These are phyloP conservation scores for Metschnikowia hibisci DNA, from an alignment of 805 yeast genomes.

Conservation along the genomic window DNA sequence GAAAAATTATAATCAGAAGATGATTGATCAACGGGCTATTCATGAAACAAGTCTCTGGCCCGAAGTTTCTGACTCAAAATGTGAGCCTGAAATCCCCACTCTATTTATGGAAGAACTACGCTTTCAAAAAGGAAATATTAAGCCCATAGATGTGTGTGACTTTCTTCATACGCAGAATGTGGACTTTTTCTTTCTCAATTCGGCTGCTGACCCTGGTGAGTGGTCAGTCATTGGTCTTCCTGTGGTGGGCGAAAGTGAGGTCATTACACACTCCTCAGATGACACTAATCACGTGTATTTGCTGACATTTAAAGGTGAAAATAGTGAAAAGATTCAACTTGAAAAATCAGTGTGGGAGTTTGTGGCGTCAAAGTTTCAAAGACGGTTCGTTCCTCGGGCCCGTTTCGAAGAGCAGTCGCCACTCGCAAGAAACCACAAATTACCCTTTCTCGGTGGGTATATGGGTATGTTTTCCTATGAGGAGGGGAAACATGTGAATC, in stretches of 20 bases:
- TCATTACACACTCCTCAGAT: slow-evolving; percentile 62
- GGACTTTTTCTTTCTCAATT: slow-evolving; percentile 58
- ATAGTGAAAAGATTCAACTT: neutral
- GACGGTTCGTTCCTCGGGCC: slow-evolving; percentile 28
- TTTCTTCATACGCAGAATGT: slow-evolving; percentile 19
- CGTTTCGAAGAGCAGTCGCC: slow-evolving; percentile 21
- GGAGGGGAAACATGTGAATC: slow-evolving; percentile 56
- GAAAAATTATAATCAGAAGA: slow-evolving; percentile 1
- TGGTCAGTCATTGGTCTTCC: slow-evolving; percentile 88
- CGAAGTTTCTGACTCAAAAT: slow-evolving; percentile 7
- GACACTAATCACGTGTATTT: slow-evolving; percentile 20
- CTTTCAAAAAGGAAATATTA: slow-evolving; percentile 11
- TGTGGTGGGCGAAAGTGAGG: slow-evolving; percentile 35
- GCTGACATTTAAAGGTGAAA: slow-evolving; percentile 25
- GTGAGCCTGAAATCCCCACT: slow-evolving; percentile 1
- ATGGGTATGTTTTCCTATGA: slow-evolving; percentile 87
- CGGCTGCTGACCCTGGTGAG: slow-evolving; percentile 80
- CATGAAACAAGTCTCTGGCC: slow-evolving; percentile 19
- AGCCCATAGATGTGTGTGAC: slow-evolving; percentile 53
- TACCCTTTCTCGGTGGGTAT: slow-evolving; percentile 90
- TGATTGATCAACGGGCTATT: slow-evolving; percentile 18
- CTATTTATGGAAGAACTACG: slow-evolving; percentile 5
- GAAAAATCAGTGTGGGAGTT: slow-evolving; percentile 47
- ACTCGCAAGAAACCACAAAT: slow-evolving; percentile 22
- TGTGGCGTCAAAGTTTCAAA: slow-evolving; percentile 47